These are phyloP conservation scores for Bjerkandera adusta DNA, from an alignment of 1,284 basidiomycete genomes.

Conservation along the genomic window DNA sequence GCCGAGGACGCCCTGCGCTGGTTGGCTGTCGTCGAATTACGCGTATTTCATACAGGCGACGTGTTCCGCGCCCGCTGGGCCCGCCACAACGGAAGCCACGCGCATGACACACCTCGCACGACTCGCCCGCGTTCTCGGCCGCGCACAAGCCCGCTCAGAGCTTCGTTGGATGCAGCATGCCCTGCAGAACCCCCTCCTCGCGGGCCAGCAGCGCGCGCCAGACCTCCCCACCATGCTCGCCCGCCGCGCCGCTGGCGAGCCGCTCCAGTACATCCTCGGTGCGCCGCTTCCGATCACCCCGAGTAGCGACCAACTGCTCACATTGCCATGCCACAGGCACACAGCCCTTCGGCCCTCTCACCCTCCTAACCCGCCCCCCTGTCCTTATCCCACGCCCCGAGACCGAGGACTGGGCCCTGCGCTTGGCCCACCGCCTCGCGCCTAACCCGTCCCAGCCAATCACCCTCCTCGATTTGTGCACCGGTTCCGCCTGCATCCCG, in stretches of 20 bases:
- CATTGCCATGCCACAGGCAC: slow-evolving; percentile 73
- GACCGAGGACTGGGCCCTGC: slow-evolving; percentile 80
- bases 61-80: too few relatives aligned
- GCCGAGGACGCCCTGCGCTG: too few relatives aligned
- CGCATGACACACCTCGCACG: too few relatives aligned
- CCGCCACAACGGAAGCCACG: too few relatives aligned
- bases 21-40: too few relatives aligned
- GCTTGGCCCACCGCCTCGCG: slow-evolving; percentile 45
- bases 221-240: slow-evolving; percentile 47
- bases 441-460: slow-evolving; percentile 40
- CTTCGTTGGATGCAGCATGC: slow-evolving; percentile 61
- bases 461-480: slow-evolving; percentile 82
- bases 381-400: slow-evolving; percentile 91
- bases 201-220: slow-evolving; percentile 16
- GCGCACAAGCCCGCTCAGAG: slow-evolving; percentile 48
- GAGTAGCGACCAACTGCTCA: background rate
- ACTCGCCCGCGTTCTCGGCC: slow-evolving; percentile 39
- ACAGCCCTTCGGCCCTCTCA: slow-evolving; percentile 85
- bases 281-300: slow-evolving; percentile 21
- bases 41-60: too few relatives aligned
- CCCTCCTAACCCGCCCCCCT: slow-evolving; percentile 69
- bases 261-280: slow-evolving; percentile 92
- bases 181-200: slow-evolving; percentile 13
- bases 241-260: slow-evolving; percentile 66
- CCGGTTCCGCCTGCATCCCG: slow-evolving; percentile 88